Evolutionary conservation across 306 rosid genomes (phyloP).

Genomic region (Vachellia pachyceras): DNA sequence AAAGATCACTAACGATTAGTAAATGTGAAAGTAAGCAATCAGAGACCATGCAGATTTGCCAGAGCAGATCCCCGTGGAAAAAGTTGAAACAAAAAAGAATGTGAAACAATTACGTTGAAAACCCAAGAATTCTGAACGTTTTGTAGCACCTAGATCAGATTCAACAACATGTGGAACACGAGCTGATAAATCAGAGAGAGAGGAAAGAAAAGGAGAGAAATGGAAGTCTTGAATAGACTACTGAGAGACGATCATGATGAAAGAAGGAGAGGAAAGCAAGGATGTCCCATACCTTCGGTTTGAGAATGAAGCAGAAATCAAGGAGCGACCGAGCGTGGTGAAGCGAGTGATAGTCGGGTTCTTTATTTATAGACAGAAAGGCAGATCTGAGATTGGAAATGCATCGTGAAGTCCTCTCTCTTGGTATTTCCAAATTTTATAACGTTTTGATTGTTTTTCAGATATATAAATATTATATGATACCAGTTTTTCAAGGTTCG

Average conservation of each 20-base stretch:
- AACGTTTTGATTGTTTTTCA: neutral
- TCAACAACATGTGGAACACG: neutral
- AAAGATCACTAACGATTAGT: neutral
- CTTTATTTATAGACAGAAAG: constrained; percentile 26
- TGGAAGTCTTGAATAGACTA: constrained; percentile 1
- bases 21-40: neutral
- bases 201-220: neutral
- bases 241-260: neutral
- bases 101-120: neutral
- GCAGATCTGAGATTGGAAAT: constrained; percentile 40
- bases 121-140: neutral
- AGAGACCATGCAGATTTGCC: neutral
- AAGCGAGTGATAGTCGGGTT: neutral
- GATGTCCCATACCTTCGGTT: constrained; percentile 15
- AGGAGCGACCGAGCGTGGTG: constrained; percentile 27
- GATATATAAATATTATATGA: too few species aligned
- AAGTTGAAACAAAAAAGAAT: neutral
- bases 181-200: neutral
- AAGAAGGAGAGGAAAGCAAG: constrained; percentile 31
- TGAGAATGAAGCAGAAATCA: constrained; percentile 15
- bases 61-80: constrained; percentile 30
- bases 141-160: constrained; percentile 13
- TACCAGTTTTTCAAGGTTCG: neutral
- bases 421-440: neutral
- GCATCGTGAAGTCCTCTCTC: too few species aligned